phyloP scores from a whole-genome alignment of 2,329 filamentous ascomycete genomes.

The Paracoccidioides brasiliensis region DNA sequence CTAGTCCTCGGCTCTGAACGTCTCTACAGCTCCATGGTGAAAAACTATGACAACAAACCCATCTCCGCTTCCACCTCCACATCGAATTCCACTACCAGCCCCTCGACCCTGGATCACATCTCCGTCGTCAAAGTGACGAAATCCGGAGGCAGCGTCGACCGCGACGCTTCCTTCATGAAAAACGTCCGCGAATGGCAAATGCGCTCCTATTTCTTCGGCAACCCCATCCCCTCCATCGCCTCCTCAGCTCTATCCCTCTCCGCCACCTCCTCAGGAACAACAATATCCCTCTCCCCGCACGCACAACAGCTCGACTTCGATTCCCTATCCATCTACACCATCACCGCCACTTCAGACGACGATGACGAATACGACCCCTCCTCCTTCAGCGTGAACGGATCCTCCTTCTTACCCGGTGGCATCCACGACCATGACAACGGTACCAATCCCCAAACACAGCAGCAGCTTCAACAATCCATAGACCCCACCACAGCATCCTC shows the following conservation, averaged over 20 bases:
- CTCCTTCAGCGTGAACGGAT: conserved; percentile 18
- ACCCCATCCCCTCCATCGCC: conserved; percentile 32
- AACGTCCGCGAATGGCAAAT: conserved; percentile 62
- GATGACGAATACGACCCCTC: conserved; percentile 26
- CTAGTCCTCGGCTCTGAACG: conserved; percentile 69
- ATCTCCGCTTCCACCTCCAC: conserved; percentile 33
- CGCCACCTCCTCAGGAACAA: conserved; percentile 31
- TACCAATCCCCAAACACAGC: conserved; percentile 7
- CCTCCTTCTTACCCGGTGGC: conserved; percentile 25
- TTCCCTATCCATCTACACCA: conserved; percentile 58
- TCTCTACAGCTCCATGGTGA: conserved; percentile 60
- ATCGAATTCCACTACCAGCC: conserved; percentile 27
- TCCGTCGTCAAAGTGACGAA: conserved; percentile 67
- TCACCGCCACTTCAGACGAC: conserved; percentile 41
- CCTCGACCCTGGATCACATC: conserved; percentile 51
- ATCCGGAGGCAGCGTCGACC: conserved; percentile 70
- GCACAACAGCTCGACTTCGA: conserved; percentile 74
- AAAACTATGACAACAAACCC: conserved; percentile 47
- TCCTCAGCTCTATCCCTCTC: conserved; percentile 23
- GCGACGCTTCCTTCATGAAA: conserved; percentile 62
- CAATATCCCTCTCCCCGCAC: conserved; percentile 68
- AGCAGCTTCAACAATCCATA: conserved; percentile 7
- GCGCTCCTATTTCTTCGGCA: conserved; percentile 90
- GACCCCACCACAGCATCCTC: not conserved
- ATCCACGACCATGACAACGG: conserved; percentile 15